Percentiles rank a stretch among this genome's conserved stretches.
phyloP scores from a whole-genome alignment of 1,284 basidiomycete genomes.

The Bjerkandera adusta region DNA sequence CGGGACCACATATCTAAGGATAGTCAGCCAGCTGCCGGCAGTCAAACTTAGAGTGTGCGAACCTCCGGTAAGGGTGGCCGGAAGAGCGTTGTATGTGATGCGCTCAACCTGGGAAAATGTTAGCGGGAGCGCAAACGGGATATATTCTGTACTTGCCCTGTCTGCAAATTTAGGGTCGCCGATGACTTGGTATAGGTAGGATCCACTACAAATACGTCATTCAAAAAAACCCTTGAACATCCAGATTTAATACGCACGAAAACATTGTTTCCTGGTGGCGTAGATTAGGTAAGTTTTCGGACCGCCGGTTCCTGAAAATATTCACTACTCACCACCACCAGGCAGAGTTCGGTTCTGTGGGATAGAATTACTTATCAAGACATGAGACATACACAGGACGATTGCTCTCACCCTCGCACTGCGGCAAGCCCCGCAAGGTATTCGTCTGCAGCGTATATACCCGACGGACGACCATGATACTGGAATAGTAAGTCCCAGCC shows the following conservation, averaged over 20 bases:
- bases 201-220: slow-evolving; percentile 47
- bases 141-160: slow-evolving; percentile 32
- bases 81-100: slow-evolving; percentile 58
- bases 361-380: neutral
- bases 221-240: slow-evolving; percentile 1
- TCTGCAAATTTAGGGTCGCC: slow-evolving; percentile 57
- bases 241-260: slow-evolving; percentile 37
- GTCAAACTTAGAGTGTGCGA: slow-evolving; percentile 6
- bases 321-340: slow-evolving; percentile 47
- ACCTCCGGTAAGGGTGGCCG: slow-evolving; percentile 52
- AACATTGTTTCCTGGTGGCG: slow-evolving; percentile 54
- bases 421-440: slow-evolving; percentile 56
- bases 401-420: slow-evolving; percentile 42
- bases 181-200: slow-evolving; percentile 55
- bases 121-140: neutral
- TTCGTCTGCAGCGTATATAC: slow-evolving; percentile 58
- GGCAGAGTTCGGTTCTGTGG: slow-evolving; percentile 49
- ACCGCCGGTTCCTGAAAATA: neutral
- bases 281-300: neutral
- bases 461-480: slow-evolving; percentile 60
- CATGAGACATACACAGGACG: no score
- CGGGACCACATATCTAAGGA: slow-evolving; percentile 58
- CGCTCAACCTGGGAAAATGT: slow-evolving; percentile 44
- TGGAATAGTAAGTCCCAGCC: slow-evolving; percentile 59
- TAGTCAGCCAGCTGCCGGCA: neutral